Conservation (phyloP, 2,329 filamentous ascomycete genomes). For the Drechslerella coelobrocha region DNA sequence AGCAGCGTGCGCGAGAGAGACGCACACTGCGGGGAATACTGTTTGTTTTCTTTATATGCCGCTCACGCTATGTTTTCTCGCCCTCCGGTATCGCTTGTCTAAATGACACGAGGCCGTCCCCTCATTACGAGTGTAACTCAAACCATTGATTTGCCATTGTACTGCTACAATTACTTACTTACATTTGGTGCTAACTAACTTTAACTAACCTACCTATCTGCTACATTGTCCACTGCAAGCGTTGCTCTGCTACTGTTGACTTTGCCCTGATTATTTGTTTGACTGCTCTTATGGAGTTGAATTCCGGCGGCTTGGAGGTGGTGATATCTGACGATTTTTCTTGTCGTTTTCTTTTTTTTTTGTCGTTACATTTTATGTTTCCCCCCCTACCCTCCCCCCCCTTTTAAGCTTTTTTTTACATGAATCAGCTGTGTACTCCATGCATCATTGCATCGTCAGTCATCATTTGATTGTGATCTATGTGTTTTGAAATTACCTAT, state of each 20-base stretch:
- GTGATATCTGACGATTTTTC: neutral
- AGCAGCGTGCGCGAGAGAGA: neutral
- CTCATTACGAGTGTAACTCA: neutral
- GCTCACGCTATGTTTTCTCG: slow-evolving; percentile 50
- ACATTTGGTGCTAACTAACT: neutral
- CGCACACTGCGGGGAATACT: too few species aligned
- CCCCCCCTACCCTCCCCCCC: too few species aligned
- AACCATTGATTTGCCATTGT: neutral
- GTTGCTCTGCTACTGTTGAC: slow-evolving; percentile 10
- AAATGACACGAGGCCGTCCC: neutral
- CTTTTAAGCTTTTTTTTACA: too few species aligned
- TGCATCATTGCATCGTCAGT: too few species aligned
- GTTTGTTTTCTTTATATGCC: slow-evolving; percentile 3
- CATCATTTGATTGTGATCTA: too few species aligned
- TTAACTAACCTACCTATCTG: slow-evolving; percentile 6
- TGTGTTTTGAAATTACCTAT: too few species aligned
- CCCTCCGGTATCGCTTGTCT: slow-evolving; percentile 27
- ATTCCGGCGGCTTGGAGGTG: neutral
- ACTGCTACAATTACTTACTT: neutral
- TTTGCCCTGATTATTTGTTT: slow-evolving; percentile 1
- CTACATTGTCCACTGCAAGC: slow-evolving; percentile 10
- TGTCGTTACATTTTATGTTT: too few species aligned
- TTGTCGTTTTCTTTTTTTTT: neutral
- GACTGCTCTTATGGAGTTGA: slow-evolving; percentile 34
- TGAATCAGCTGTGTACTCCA: too few species aligned